These are phyloP conservation scores for Ascochyta koolunga DNA, from an alignment of 2,329 filamentous ascomycete genomes.

Conservation along the genomic window DNA sequence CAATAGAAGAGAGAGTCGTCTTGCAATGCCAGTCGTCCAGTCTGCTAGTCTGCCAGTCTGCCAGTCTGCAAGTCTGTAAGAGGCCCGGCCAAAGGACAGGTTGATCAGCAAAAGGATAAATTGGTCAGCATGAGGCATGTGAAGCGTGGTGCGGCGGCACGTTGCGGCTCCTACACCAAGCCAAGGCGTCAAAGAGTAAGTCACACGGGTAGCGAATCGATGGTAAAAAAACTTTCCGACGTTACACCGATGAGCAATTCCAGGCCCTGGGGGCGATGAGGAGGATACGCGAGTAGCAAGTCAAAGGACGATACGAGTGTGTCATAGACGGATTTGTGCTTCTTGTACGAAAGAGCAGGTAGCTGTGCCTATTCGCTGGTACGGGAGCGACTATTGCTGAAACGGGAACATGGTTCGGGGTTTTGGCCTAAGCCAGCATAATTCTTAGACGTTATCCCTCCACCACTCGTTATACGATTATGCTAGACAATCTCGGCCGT, in stretches of 20 bases:
- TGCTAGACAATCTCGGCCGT: slow-evolving; percentile 31
- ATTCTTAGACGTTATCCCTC: slow-evolving; percentile 27
- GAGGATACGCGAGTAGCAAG: slow-evolving; percentile 16
- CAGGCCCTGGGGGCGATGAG: too few species aligned
- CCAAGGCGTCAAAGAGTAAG: too few species aligned
- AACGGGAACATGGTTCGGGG: slow-evolving; percentile 16
- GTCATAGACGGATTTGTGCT: slow-evolving; percentile 31
- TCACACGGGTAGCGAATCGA: slow-evolving; percentile 6
- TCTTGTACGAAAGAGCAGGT: slow-evolving; percentile 11
- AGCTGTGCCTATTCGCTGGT: slow-evolving; percentile 24
- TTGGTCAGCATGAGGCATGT: background rate
- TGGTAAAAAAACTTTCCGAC: slow-evolving; percentile 1
- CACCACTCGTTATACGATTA: too few species aligned
- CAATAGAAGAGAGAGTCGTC: slow-evolving; percentile 9
- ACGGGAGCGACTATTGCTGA: slow-evolving; percentile 24
- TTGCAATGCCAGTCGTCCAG: too few species aligned
- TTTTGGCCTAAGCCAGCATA: slow-evolving; percentile 33
- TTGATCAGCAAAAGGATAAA: too few species aligned
- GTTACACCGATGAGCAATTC: slow-evolving; percentile 17
- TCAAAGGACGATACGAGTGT: slow-evolving; percentile 19
- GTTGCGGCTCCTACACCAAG: background rate
- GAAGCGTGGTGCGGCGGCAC: slow-evolving; percentile 3
- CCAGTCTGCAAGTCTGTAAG: too few species aligned
- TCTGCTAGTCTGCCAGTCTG: too few species aligned
- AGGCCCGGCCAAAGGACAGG: too few species aligned